Evolutionary conservation across 2,329 filamentous ascomycete genomes (phyloP), one percentile per base, ranked within the genome.

Genomic region (Cytospora schulzeri): DNA sequence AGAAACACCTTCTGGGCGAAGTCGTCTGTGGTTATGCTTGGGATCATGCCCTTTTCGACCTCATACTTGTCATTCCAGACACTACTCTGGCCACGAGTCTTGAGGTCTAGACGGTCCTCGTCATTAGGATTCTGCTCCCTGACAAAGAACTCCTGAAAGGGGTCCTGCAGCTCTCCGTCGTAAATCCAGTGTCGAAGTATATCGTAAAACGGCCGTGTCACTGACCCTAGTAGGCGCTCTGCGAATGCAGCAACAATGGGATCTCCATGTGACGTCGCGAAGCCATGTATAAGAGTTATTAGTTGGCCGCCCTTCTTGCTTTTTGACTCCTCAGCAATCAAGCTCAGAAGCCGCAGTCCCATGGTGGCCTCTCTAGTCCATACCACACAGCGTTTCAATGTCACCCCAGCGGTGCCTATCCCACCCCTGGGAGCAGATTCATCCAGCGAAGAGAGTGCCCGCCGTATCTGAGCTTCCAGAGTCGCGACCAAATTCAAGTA

Each of bases 1-100:
- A 99, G 80, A 71, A 98, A 98, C 7, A 99, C 92, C 73, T 97
- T 97, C 70, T 95, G 92, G 0, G 95, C 93, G 77, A 99, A 97
- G 67, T 97, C 93, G 53, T 90, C 85, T 0, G 92, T 96, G 70
- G 97, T 93, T 72, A 98, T 98, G 51, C 90, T 93, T 0, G 95
- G 95, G 28, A 97, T 88, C 91, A 97, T 95, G 56, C 86, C 84
- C 65, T 91, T 85, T 70, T 91, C 89, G 48, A 97, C 83, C 72
- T 92, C 91, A 78, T 97, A 99, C 75, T 98, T 98, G 76, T 97
- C 93, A 76, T 98, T 93, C 95, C 95, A 99, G 2, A 98, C 93
- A 69, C 93, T 97, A 45, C 90, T 93, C 19, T 91, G 91, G 28
- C 87, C 89, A 57, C 83, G 84, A 58, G 80, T 79, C 69, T 81